Base-by-base conservation (phyloP, 2,329 filamentous ascomycete species). In the Arthrobotrys megalospora region DNA sequence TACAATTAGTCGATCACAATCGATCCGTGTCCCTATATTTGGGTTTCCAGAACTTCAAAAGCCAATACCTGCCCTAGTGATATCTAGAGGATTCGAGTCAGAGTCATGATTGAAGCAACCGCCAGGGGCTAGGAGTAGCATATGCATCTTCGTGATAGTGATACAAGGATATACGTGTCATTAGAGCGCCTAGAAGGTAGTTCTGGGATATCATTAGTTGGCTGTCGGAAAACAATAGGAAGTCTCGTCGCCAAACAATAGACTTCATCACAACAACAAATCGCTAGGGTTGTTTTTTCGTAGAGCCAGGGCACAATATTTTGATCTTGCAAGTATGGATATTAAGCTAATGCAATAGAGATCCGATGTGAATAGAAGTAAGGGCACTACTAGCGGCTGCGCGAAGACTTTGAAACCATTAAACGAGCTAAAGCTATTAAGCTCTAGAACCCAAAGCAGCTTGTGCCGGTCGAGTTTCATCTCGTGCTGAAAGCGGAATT, bases 191-290 rank as follows among this genome's bases (percentile, higher is more conserved):
- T 16, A 16, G 12, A 4, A 32, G n/a, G 28, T 16, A 14, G 14
- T n/a, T 34, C 24, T 32, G 14, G 8, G 24, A 32, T 53, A 14
- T 34, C 12, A 53, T 53, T 53, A 32, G 50, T 16, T 53, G n/a
- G 28, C 34, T 2, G 3, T 53, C 28, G 14, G 50, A 34, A 34
- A 11, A 53, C 50, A 28, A 28, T 28, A 28, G 24, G 24, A 28
- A 28, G 24, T 28, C 24, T 28, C 24, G 24, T 28, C 24, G 24
- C 24, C 24, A 28, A 28, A 28, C 24, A 53, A 53, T 53, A 53
- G 50, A 53, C 24, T 4, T 8, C 28, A 53, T 34, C 21, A 50
- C 11, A 24, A 53, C 50, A 53, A 53, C 32, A 24, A 53, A 53
- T 53, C 11, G 50, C 50, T 53, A 14, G 50, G 12, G 28, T 12